Base-by-base conservation (phyloP, 2,329 filamentous ascomycete species). In the Aspergillus hiratsukae region DNA sequence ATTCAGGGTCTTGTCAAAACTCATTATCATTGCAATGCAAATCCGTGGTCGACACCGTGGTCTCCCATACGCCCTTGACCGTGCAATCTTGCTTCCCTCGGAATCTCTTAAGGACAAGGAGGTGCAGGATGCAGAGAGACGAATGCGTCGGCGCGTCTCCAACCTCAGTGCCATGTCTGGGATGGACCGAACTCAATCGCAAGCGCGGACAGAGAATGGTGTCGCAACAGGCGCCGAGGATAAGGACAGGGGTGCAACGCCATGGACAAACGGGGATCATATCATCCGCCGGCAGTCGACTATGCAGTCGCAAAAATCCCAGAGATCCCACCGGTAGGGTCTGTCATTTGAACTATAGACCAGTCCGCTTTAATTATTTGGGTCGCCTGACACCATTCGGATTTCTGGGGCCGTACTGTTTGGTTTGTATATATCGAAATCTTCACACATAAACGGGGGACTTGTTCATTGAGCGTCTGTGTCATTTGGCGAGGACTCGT, bases 1-100 rank as follows among this genome's bases (percentile, higher is more conserved):
- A 64, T 97, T 99, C 72, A 84, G 81, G 11, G 81, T 87, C 0
- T 74, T 96, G 6, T 83, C 80, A 19, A 87, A 87, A 66, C 78
- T 87, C 58, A 78, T 87, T 61, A 84, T 87, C 64, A 83, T 86
- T 58, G 84, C 84, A 10, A 87, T 87, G 84, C 82, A 85, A 73
- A 75, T 87, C 56, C 83, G 85, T 60, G 85, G 85, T 29, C 78
- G 85, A 5, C 85, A 87, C 65, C 83, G 85, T 75, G 85, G 85
- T 31, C 72, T 87, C 0, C 85, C 85, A 0, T 87, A 87, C 64
- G 72, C 91, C 69, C 73, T 88, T 7, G 87, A 90, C 63, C 83
- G 87, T 50, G 87, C 87, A 29, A 87, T 90, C 53, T 71, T 90
- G 1, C 77, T 90, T 1, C 87, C 87, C 0, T 84, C 81, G 9